Evolutionary conservation across 2,329 filamentous ascomycete species (phyloP).

Genomic region (Pseudocercospora eumusae): DNA sequence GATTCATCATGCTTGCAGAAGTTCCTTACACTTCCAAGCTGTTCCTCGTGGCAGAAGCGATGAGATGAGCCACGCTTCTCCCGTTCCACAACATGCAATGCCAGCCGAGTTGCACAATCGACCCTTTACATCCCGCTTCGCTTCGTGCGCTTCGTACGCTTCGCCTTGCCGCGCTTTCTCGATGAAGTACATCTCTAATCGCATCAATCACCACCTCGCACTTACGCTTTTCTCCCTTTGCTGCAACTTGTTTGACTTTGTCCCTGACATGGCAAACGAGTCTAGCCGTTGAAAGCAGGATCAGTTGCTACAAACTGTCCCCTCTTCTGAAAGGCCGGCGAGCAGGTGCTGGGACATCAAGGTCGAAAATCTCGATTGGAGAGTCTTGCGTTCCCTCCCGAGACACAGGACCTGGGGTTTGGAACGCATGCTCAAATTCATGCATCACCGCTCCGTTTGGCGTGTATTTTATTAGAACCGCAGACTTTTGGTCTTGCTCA

Average conservation of each 20-base stretch:
- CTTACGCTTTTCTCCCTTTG: not conserved
- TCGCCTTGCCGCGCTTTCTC: too few species aligned
- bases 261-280: not conserved
- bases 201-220: not conserved
- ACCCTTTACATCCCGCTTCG: not conserved
- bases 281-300: not conserved
- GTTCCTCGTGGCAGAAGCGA: not conserved
- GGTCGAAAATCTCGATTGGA: not conserved
- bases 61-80: not conserved
- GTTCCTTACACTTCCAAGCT: too few species aligned
- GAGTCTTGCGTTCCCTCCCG: not conserved
- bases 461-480: not conserved
- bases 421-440: too few species aligned
- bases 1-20: too few species aligned
- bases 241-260: not conserved
- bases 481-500: too few species aligned
- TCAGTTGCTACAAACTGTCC: not conserved
- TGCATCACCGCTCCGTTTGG: not conserved
- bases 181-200: too few species aligned
- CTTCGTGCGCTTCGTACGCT: not conserved
- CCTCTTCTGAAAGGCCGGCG: not conserved
- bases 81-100: not conserved
- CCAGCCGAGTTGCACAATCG: not conserved
- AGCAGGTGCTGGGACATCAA: not conserved
- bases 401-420: not conserved